A percentile compares a stretch with the other conserved stretches of the same genome.
Evolutionary conservation across 352 stramenopile genomes (phyloP).

Genomic region (Pythium rishiriense): DNA sequence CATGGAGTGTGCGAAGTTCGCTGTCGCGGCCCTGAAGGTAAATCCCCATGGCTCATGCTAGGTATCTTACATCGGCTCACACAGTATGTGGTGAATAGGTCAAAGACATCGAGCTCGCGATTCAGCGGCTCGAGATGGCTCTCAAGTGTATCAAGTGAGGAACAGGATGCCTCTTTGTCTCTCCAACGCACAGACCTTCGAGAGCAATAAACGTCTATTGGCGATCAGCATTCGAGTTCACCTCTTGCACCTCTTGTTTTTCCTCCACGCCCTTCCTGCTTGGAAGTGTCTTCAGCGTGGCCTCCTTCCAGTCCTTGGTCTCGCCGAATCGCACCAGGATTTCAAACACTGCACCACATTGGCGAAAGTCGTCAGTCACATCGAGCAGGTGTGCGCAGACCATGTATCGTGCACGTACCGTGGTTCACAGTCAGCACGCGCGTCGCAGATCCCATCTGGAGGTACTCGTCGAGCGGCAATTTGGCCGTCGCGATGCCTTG

Average conservation of each 20-base stretch:
- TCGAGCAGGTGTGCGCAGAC: neutral
- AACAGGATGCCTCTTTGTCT: neutral
- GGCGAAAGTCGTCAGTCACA: neutral
- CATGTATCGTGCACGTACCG: constrained; percentile 46
- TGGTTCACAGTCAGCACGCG: constrained; percentile 90
- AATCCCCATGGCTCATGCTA: neutral
- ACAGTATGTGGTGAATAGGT: constrained; percentile 36
- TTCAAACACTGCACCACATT: constrained; percentile 67
- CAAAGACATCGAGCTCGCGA: constrained; percentile 80
- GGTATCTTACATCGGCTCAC: neutral
- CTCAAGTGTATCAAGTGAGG: constrained; percentile 60
- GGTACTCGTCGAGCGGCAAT: constrained; percentile 87
- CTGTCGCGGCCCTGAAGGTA: constrained; percentile 79
- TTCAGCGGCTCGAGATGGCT: constrained; percentile 76
- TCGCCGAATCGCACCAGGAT: constrained; percentile 75
- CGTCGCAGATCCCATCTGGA: constrained; percentile 72
- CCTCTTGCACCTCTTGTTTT: constrained; percentile 30
- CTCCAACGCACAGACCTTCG: neutral
- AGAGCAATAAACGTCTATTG: constrained; percentile 20
- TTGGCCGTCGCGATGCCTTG: constrained; percentile 92
- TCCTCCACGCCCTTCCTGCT: constrained; percentile 65
- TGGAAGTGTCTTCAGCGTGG: constrained; percentile 65
- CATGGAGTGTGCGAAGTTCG: constrained; percentile 84
- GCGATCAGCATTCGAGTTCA: neutral
- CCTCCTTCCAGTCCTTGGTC: constrained; percentile 74